These are phyloP conservation scores for Cynara cardunculus DNA, from an alignment of 129 eudicot species.

Conservation along the genomic window DNA sequence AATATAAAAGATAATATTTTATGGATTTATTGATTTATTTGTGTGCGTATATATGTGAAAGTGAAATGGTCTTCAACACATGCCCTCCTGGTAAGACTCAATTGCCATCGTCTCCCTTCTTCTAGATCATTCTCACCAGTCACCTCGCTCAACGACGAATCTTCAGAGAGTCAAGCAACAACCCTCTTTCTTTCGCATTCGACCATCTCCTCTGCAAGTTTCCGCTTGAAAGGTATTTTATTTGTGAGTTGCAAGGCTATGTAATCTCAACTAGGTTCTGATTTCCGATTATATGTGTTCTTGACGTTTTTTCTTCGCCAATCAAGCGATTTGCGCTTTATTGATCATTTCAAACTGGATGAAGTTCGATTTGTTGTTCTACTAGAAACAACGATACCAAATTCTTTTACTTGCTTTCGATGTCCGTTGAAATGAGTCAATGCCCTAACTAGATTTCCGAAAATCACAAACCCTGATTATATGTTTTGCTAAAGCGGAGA, in stretches of 20 bases:
- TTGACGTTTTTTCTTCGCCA: not conserved
- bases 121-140: conserved; percentile 19
- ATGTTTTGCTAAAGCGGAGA: not conserved
- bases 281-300: not conserved
- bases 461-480: not conserved
- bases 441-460: not conserved
- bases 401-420: not conserved
- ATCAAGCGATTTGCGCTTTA: not conserved
- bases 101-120: conserved; percentile 13
- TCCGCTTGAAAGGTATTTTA: not conserved
- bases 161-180: conserved; percentile 19
- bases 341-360: not conserved
- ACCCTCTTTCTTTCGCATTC: conserved; percentile 11
- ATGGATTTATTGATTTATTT: no score
- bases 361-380: conserved; percentile 8
- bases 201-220: conserved; percentile 11
- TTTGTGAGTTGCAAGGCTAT: not conserved
- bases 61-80: not conserved
- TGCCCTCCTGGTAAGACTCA: not conserved
- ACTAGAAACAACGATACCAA: not conserved
- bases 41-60: not conserved
- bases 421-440: not conserved
- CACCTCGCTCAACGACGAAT: conserved; percentile 25
- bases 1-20: no score
- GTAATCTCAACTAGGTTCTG: conserved; percentile 3